phyloP scores from a whole-genome alignment of 441 rosid species.

The Adansonia grandidieri region DNA sequence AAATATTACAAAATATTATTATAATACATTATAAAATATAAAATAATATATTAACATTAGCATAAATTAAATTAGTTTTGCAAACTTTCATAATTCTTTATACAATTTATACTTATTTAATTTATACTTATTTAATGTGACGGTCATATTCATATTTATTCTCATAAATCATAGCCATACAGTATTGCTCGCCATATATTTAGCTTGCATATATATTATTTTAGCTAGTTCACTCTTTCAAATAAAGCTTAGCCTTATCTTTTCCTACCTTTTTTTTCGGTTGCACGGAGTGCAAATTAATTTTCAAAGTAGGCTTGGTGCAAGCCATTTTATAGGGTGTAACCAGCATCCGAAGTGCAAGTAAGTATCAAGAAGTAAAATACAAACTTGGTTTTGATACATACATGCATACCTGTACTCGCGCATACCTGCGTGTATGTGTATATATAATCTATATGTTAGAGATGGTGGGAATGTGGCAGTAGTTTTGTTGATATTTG shows the following conservation, averaged over 20 bases:
- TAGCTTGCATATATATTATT: neutral
- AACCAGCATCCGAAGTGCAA: conserved; percentile 92
- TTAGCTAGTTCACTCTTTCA: neutral
- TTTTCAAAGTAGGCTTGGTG: conserved; percentile 81
- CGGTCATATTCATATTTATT: no score
- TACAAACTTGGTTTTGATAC: conserved; percentile 24
- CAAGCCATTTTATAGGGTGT: conserved; percentile 94
- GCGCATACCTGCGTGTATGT: neutral
- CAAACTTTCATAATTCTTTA: no score
- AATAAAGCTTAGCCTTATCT: no score
- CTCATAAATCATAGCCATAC: no score
- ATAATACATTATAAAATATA: no score
- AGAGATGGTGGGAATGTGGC: neutral
- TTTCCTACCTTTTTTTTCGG: conserved; percentile 50
- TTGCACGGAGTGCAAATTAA: conserved; percentile 83
- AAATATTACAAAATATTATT: no score
- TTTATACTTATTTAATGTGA: neutral
- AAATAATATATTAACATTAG: no score
- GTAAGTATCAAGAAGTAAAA: conserved; percentile 57
- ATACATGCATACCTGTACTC: neutral
- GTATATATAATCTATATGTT: neutral
- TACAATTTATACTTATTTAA: no score
- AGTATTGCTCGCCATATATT: neutral
- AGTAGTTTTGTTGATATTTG: neutral
- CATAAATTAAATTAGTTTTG: no score